Evolutionary conservation across 164 flowering plant genomes (phyloP), one percentile per base, ranked within the genome.

Genomic region (Nymphaea colorata): DNA sequence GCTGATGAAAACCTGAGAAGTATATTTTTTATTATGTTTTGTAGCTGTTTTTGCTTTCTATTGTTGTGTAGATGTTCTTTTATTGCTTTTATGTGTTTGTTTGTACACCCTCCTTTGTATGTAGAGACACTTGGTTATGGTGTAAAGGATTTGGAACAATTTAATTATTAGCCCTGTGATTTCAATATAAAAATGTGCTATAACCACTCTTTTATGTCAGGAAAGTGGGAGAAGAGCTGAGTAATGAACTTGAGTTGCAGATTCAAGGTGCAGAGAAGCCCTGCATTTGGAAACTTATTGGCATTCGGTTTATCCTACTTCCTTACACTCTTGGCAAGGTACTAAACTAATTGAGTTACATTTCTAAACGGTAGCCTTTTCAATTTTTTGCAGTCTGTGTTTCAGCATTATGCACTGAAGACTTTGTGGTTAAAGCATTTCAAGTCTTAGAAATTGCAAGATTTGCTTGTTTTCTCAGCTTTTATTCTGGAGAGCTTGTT

Each of bases 251-350:
- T 73, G 96, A 94, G 4, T 76, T 94, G 72, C 89, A 91, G 72
- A 91, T 94, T 60, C 84, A 84, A 60, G 99, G 97, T 57, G 90
- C 96, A 64, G 95, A 87, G 70, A 90, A 83, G 71, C 98, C 99
- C 36, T 85, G 90, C 5, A 16, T 87, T 41, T 94, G 99, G 99
- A 83, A 72, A 59, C 88, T 91, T 71, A 18, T 91, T 63, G 96
- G 80, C 17, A 78, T 91, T 66, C 90, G 80, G 57, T 79, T 90
- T 61, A 43, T 94, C 4, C 91, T 91, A 64, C 75, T 94, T 4
- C 99, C 99, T 16, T 91, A 94, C 77, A 90, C 92, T 41, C 66
- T 88, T 57, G 81, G 84, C 80, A 94, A 91, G 97, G 99, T 91
- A 25, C 36, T 25, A 25, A 25, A 25, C 36, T 68, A 68, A 73